phyloP scores from a whole-genome alignment of 179 eudicot genomes.

The Gypsophila paniculata region DNA sequence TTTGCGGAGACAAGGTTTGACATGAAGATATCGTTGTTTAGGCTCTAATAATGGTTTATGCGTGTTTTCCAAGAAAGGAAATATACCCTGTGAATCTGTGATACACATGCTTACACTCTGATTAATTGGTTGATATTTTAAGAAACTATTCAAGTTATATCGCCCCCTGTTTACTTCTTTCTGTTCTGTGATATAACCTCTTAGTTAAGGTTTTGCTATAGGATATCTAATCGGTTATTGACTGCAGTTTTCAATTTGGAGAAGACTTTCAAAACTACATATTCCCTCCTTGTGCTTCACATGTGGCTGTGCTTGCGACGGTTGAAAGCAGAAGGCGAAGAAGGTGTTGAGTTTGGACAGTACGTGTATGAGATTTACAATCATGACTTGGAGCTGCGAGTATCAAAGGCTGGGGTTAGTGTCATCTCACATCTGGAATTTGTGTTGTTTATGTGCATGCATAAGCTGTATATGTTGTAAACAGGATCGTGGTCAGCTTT shows the following conservation, averaged over 20 bases:
- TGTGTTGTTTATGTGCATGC: constrained; percentile 4
- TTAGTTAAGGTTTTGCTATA: background rate
- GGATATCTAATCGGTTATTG: constrained; percentile 18
- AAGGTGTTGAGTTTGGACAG: constrained; percentile 92
- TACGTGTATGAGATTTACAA: constrained; percentile 86
- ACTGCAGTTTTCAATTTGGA: constrained; percentile 86
- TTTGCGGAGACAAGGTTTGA: too few relatives aligned
- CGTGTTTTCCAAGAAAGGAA: too few relatives aligned
- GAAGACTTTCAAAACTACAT: constrained; percentile 87
- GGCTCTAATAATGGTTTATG: too few relatives aligned
- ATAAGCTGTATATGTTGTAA: background rate
- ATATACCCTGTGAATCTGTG: too few relatives aligned
- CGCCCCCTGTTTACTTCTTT: background rate
- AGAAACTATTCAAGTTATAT: background rate
- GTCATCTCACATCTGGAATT: constrained; percentile 13
- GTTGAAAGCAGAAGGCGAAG: constrained; percentile 81
- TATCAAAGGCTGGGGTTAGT: constrained; percentile 98
- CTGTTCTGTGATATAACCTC: background rate
- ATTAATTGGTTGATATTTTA: too few relatives aligned
- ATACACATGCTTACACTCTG: too few relatives aligned
- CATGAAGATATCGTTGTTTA: too few relatives aligned
- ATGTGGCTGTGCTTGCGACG: constrained; percentile 96
- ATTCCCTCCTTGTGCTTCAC: constrained; percentile 83
- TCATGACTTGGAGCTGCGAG: constrained; percentile 93
- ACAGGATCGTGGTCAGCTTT: background rate